Evolutionary conservation across 495 filamentous ascomycete genomes (phyloP).

Genomic region (Penicillium ochrochloron): DNA sequence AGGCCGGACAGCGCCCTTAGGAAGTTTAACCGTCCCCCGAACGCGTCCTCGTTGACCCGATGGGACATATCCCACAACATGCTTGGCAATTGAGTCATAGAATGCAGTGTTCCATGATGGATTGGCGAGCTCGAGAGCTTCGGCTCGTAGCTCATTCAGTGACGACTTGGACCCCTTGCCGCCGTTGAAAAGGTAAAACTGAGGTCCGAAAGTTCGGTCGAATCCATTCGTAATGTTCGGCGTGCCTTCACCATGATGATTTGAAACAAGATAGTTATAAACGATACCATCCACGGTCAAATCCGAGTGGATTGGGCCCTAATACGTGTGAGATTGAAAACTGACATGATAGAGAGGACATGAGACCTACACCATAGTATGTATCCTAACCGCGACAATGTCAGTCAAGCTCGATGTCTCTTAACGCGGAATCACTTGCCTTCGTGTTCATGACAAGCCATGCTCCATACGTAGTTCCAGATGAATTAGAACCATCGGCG

Average conservation of each 20-base stretch:
- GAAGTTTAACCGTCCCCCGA: conserved; percentile 50
- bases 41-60: conserved; percentile 47
- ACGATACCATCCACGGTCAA: conserved; percentile 62
- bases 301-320: conserved; percentile 60
- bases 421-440: conserved; percentile 17
- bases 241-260: conserved; percentile 59
- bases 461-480: conserved; percentile 55
- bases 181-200: conserved; percentile 63
- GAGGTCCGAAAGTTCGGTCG: conserved; percentile 60
- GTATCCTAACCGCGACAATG: conserved; percentile 43
- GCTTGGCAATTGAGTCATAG: conserved; percentile 59
- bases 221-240: conserved; percentile 64
- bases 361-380: conserved; percentile 52
- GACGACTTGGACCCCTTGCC: conserved; percentile 43
- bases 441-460: conserved; percentile 64
- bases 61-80: conserved; percentile 57
- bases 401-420: neutral
- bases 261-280: conserved; percentile 58
- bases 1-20: conserved; percentile 45
- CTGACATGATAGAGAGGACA: neutral
- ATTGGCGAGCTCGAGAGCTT: conserved; percentile 50
- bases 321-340: neutral
- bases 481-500: conserved; percentile 54
- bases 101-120: conserved; percentile 58
- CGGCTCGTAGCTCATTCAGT: conserved; percentile 47